Evolutionary conservation across 805 yeast species (phyloP).

Genomic region (Metschnikowia cerradonensis): DNA sequence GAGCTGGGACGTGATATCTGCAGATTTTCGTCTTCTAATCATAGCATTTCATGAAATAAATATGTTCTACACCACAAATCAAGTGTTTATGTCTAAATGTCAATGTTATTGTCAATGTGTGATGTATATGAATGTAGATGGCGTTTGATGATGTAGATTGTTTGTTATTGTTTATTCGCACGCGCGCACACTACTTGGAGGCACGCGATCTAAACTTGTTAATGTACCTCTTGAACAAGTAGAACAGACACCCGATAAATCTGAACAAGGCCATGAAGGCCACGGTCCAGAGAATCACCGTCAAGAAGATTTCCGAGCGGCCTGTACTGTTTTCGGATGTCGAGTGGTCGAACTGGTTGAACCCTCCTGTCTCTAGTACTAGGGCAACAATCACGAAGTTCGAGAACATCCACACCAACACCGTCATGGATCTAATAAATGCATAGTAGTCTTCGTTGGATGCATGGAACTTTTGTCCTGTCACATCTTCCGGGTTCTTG

Average conservation of each 20-base stretch:
- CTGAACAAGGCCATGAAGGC: conserved; percentile 58
- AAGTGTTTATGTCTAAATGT: neutral
- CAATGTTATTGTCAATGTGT: neutral
- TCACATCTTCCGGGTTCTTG: conserved; percentile 38
- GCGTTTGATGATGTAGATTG: no score
- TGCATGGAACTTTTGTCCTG: conserved; percentile 23
- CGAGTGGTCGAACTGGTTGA: conserved; percentile 35
- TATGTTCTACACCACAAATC: neutral
- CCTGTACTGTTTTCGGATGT: conserved; percentile 26
- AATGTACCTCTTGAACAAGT: conserved; percentile 38
- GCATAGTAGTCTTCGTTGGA: conserved; percentile 46
- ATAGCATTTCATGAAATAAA: conserved; percentile 10
- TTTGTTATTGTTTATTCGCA: neutral
- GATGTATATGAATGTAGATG: no score
- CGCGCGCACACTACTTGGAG: neutral
- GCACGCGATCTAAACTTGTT: conserved; percentile 21
- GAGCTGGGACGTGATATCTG: conserved; percentile 19
- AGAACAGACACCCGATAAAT: conserved; percentile 49
- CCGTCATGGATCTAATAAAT: conserved; percentile 43
- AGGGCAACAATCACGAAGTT: conserved; percentile 40
- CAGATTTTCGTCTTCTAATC: conserved; percentile 15
- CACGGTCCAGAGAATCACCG: conserved; percentile 57
- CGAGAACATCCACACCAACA: conserved; percentile 43
- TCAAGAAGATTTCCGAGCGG: conserved; percentile 41
- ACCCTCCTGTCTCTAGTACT: conserved; percentile 43